A percentile compares a stretch with the other conserved stretches of the same genome.
Conservation (phyloP, 2,329 filamentous ascomycete genomes). For the Chaetomiaceae sp. region DNA sequence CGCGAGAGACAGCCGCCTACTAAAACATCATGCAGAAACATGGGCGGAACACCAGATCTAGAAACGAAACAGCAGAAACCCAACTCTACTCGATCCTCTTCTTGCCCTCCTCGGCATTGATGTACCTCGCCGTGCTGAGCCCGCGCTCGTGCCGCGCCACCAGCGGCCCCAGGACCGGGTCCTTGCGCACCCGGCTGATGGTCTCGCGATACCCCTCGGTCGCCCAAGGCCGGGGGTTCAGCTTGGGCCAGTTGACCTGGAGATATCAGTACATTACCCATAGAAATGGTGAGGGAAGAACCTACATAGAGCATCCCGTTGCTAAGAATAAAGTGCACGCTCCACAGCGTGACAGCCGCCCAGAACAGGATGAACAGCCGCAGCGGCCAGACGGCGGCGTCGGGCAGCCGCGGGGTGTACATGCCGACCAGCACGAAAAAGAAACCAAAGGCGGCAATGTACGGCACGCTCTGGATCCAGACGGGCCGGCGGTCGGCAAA, state of each 20-base stretch:
- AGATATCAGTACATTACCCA: background rate
- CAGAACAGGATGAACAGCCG: conserved; percentile 79
- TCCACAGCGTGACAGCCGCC: conserved; percentile 65
- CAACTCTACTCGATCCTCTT: conserved; percentile 79
- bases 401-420: conserved; percentile 67
- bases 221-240: conserved; percentile 83
- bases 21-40: background rate
- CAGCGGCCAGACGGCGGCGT: conserved; percentile 73
- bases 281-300: conserved; percentile 25
- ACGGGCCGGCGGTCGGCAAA: conserved; percentile 84
- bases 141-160: conserved; percentile 74
- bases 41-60: background rate
- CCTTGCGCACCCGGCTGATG: conserved; percentile 74
- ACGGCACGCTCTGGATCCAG: conserved; percentile 89
- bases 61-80: background rate
- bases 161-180: conserved; percentile 73
- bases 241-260: conserved; percentile 96
- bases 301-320: conserved; percentile 94
- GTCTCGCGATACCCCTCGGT: conserved; percentile 86
- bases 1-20: background rate
- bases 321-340: conserved; percentile 68
- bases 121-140: conserved; percentile 73
- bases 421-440: conserved; percentile 76
- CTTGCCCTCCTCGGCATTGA: conserved; percentile 93
- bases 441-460: conserved; percentile 77